Evolutionary conservation across 2,329 filamentous ascomycete genomes (phyloP).

Genomic region (Apiospora hydei): DNA sequence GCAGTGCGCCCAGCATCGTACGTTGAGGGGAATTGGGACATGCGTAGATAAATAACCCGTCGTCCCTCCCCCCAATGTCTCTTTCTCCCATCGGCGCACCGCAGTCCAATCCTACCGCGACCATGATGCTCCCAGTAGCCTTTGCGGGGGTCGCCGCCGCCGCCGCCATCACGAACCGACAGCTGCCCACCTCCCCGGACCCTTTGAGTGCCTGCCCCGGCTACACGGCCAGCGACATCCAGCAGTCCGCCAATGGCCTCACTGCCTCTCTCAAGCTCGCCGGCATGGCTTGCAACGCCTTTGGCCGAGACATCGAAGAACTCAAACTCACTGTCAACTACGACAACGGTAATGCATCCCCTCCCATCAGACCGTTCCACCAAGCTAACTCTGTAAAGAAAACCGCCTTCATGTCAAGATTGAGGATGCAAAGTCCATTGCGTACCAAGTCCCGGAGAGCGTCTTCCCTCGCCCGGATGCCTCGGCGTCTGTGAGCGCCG

Average conservation of each 20-base stretch:
- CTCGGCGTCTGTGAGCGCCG: slow-evolving; percentile 30
- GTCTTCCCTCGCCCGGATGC: slow-evolving; percentile 67
- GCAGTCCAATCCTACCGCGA: background rate
- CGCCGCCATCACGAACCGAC: background rate
- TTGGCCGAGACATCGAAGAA: slow-evolving; percentile 71
- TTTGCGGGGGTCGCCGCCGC: slow-evolving; percentile 4
- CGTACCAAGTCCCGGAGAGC: slow-evolving; percentile 77
- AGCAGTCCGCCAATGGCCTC: slow-evolving; percentile 56
- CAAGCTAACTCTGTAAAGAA: slow-evolving; percentile 49
- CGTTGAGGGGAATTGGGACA: background rate
- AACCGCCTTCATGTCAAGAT: slow-evolving; percentile 78
- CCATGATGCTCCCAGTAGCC: background rate
- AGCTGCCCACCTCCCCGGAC: slow-evolving; percentile 31
- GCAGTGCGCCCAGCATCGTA: background rate
- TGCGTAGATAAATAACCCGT: background rate
- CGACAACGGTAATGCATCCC: slow-evolving; percentile 53
- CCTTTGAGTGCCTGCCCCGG: slow-evolving; percentile 60
- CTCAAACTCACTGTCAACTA: slow-evolving; percentile 70
- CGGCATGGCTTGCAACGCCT: slow-evolving; percentile 70
- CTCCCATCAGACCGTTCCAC: too few species aligned
- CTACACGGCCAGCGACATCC: slow-evolving; percentile 66
- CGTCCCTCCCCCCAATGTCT: background rate
- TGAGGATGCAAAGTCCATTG: slow-evolving; percentile 71
- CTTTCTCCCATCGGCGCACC: background rate
- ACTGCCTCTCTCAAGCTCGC: slow-evolving; percentile 70